These are phyloP conservation scores for Solanum hybrid DNA, from an alignment of 305 asterid genomes.

Conservation along the genomic window DNA sequence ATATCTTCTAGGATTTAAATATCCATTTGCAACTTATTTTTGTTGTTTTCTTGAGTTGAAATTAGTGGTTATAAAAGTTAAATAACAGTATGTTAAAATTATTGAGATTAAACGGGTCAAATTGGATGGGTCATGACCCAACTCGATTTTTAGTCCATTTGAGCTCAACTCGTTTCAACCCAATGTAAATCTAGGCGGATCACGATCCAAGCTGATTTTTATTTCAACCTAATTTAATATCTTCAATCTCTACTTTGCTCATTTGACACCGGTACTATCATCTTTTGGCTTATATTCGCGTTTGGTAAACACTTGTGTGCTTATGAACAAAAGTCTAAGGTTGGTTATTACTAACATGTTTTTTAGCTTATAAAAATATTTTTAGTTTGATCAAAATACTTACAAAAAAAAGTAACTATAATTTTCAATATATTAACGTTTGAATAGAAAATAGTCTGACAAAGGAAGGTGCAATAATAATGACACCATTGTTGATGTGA, in stretches of 20 bases:
- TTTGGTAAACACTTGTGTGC: background rate
- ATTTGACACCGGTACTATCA: background rate
- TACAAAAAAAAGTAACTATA: background rate
- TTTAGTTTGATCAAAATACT: background rate
- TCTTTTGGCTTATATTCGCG: background rate
- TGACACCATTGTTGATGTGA: background rate
- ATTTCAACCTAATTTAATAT: no score
- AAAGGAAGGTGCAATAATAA: background rate
- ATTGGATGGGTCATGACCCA: background rate
- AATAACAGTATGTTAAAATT: no score
- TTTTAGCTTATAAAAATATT: background rate
- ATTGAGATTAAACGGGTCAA: background rate
- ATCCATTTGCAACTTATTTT: background rate
- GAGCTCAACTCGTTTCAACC: background rate
- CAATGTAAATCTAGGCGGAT: background rate
- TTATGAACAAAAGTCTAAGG: background rate
- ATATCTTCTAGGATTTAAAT: no score
- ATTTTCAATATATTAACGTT: background rate
- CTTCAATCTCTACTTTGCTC: background rate
- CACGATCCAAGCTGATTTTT: no score
- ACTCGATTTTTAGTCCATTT: background rate
- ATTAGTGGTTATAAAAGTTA: background rate
- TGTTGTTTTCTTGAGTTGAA: background rate
- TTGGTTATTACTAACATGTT: background rate
- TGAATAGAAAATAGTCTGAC: background rate